Percentiles rank a stretch among this genome's conserved stretches.
These are phyloP conservation scores for Aspergillus coremiiformis DNA, from an alignment of 495 filamentous ascomycete species.

Conservation along the genomic window DNA sequence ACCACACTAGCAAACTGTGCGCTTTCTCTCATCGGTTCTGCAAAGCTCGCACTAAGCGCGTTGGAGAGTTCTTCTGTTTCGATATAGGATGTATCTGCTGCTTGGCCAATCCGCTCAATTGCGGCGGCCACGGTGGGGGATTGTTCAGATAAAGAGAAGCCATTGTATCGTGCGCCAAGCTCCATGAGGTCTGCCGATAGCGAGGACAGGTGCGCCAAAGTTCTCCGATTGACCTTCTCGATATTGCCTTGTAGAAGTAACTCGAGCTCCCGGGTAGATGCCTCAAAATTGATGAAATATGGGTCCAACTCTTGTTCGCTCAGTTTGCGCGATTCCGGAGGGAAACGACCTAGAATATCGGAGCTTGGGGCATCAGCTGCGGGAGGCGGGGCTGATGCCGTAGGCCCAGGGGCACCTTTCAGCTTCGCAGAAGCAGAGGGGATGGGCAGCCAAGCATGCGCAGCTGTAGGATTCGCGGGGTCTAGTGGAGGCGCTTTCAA, in stretches of 20 bases:
- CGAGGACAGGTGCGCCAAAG: conserved; percentile 71
- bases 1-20: conserved; percentile 96
- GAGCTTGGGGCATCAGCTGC: conserved; percentile 51
- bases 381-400: conserved; percentile 46
- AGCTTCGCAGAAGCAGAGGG: conserved; percentile 81
- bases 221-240: conserved; percentile 90
- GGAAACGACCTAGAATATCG: conserved; percentile 71
- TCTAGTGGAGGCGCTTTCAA: conserved; percentile 90
- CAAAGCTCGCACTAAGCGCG: conserved; percentile 78
- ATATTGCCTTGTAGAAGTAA: conserved; percentile 80
- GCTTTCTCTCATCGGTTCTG: conserved; percentile 93
- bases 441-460: conserved; percentile 79
- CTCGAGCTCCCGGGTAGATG: conserved; percentile 81
- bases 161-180: conserved; percentile 88
- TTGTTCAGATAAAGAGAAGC: conserved; percentile 90
- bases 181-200: conserved; percentile 86
- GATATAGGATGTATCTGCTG: conserved; percentile 92
- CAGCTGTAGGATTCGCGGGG: conserved; percentile 82
- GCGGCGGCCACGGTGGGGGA: conserved; percentile 82
- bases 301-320: conserved; percentile 88
- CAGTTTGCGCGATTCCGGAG: conserved; percentile 64
- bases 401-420: conserved; percentile 47
- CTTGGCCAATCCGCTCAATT: conserved; percentile 90
- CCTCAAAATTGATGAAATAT: conserved; percentile 88
- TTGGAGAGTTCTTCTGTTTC: conserved; percentile 85